These are phyloP conservation scores for Juglanconis sp. DNA, from an alignment of 2,329 filamentous ascomycete species.

Conservation along the genomic window DNA sequence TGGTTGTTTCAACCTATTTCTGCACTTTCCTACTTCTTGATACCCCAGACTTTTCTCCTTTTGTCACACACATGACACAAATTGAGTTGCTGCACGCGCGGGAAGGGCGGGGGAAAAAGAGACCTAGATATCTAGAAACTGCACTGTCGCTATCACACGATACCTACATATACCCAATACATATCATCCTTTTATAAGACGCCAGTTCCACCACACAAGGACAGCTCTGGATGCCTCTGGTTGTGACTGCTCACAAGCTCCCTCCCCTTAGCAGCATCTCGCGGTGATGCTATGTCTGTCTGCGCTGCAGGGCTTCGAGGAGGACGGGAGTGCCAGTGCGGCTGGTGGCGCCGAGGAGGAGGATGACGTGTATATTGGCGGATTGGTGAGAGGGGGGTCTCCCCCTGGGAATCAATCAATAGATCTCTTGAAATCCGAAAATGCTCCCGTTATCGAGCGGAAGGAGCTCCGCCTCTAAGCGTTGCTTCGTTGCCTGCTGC, in stretches of 20 bases:
- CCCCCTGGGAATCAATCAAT: no score
- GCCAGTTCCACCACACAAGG: no score
- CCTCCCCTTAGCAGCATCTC: neutral
- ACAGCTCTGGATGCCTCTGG: no score
- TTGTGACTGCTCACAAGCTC: no score
- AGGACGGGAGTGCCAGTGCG: conserved; percentile 41
- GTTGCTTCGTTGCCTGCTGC: no score
- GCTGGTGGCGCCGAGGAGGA: conserved; percentile 42
- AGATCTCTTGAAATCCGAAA: no score
- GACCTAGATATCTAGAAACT: neutral
- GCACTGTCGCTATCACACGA: conserved; percentile 3
- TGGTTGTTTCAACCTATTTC: neutral
- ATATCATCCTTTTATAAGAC: neutral
- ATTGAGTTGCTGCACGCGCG: no score
- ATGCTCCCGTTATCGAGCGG: no score
- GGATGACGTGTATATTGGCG: conserved; percentile 34
- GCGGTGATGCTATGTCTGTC: conserved; percentile 34
- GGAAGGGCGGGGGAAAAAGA: neutral
- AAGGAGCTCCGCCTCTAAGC: no score
- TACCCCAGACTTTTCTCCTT: neutral
- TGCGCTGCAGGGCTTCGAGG: conserved; percentile 33
- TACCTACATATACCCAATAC: neutral
- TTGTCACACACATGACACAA: neutral
- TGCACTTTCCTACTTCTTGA: neutral
- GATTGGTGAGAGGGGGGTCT: neutral